Base-by-base conservation (phyloP, 352 stramenopile genomes). In the Pilasporangium apinafurcum region DNA sequence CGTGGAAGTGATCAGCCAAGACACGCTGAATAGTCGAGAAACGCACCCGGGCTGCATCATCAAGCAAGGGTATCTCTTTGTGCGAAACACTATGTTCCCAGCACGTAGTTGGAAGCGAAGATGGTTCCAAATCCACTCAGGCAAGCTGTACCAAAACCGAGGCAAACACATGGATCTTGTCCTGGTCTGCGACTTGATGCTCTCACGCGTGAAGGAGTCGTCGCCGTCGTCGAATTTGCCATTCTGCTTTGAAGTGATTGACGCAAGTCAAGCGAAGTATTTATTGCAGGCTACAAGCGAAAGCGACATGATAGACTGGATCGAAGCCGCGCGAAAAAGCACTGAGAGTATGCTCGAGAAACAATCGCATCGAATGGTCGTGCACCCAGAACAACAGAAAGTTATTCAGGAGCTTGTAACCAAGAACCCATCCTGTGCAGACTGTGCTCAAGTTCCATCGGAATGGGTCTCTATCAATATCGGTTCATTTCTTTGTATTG, bases 391-490 rank as follows among this genome's bases (percentile, higher is more conserved):
- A 41, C 78, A 92, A 18, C 75, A 87, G 35, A 59, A 65, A 13
- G 62, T 85, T 7, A 71, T 94, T 37, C 59, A 83, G 3, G 64
- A 81, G 36, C 52, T 94, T 22, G 63, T 66, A 6, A 48, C 68
- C 7, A 56, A 40, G n/a, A 94, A 89, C 40, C 51, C 58, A 3
- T 51, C 40, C 26, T 94, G 83, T 37, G 71, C 78, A 0, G 83
- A 94, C 37, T 94, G 83, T 47, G 69, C 75, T 37, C 70, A 82
- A 29, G 59, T 65, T 10, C 82, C 85, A 5, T 76, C 94, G 1
- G 92, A 98, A 46, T 98, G 96, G 96, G 93, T 96, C 26, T 97
- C 86, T 24, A 86, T 98, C 46, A 99, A 98, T 64, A 82, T 98
- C 37, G 95, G 96, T 10, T 87, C 95, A 37, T 67, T 98, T 18